Conservation (phyloP, 2,329 filamentous ascomycete genomes). For the Aureobasidium sp. region DNA sequence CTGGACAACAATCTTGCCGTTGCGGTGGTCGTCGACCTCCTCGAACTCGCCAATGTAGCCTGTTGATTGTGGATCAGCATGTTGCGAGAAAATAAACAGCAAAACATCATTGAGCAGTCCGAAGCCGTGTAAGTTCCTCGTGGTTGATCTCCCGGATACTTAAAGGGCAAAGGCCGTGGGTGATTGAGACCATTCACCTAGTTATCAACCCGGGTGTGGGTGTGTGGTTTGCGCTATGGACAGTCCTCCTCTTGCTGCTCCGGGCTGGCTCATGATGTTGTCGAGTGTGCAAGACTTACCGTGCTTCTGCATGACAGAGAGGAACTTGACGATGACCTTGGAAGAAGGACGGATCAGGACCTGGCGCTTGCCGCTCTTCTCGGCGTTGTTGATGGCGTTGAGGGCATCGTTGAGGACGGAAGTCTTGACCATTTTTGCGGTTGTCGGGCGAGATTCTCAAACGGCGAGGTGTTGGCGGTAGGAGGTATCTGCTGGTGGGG, state of each 20-base stretch:
- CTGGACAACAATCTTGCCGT: conserved; percentile 99
- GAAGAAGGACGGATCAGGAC: conserved; percentile 95
- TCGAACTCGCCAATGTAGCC: conserved; percentile 99
- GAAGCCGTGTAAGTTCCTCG: conserved; percentile 98
- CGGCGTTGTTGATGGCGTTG: conserved; percentile 97
- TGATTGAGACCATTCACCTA: conserved; percentile 84
- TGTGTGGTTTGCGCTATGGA: conserved; percentile 32
- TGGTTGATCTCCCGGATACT: conserved; percentile 87
- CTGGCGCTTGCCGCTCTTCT: conserved; percentile 99
- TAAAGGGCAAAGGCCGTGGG: conserved; percentile 98
- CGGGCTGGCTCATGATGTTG: conserved; percentile 27
- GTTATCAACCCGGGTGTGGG: conserved; percentile 93
- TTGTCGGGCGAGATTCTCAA: conserved; percentile 67
- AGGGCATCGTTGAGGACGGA: conserved; percentile 94
- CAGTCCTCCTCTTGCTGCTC: conserved; percentile 13
- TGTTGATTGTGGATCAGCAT: conserved; percentile 57
- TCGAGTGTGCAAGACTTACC: conserved; percentile 54
- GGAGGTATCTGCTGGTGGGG: conserved; percentile 51
- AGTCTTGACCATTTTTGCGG: conserved; percentile 96
- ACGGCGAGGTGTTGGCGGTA: conserved; percentile 48
- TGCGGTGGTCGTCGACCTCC: conserved; percentile 98
- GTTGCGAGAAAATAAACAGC: conserved; percentile 93
- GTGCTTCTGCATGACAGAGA: conserved; percentile 98
- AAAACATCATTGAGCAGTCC: conserved; percentile 65
- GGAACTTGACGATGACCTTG: conserved; percentile 99